phyloP scores from a whole-genome alignment of 73 alveolate genomes.

The Uronychia binucleata region DNA sequence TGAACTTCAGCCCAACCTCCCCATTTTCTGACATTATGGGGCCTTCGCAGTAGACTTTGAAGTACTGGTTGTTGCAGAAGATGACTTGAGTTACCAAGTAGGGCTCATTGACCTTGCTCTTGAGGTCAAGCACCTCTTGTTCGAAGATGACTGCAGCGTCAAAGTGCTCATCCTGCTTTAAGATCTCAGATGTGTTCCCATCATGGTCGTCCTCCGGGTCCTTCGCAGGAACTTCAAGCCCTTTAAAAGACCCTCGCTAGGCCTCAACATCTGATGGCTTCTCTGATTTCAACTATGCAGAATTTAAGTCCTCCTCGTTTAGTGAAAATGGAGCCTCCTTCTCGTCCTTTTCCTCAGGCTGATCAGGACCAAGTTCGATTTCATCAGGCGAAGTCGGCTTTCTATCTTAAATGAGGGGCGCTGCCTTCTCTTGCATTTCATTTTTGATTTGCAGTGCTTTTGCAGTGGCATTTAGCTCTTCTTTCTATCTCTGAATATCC shows the following conservation, averaged over 20 bases:
- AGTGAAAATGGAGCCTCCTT: no score
- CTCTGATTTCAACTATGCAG: no score
- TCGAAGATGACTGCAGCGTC: neutral
- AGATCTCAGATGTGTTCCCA: no score
- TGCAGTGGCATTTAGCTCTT: neutral
- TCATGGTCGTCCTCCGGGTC: no score
- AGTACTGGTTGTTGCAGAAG: neutral
- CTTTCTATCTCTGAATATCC: neutral
- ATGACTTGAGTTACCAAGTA: neutral
- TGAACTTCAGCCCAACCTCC: slow-evolving; percentile 1
- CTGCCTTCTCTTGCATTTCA: neutral
- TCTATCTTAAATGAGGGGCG: no score
- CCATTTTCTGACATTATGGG: neutral
- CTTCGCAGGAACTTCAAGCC: no score
- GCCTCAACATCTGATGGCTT: no score
- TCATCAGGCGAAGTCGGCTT: no score
- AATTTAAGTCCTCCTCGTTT: no score
- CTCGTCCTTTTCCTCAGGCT: no score
- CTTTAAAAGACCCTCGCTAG: no score
- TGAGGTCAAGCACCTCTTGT: neutral
- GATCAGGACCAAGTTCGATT: no score
- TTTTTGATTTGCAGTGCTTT: neutral
- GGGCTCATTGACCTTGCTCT: neutral
- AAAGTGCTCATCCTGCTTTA: neutral
- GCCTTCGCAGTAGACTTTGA: slow-evolving; percentile 1